These are phyloP conservation scores for bread wheat (Triticum aestivum) DNA, from an alignment of 176 grass and related monocot genomes.

Conservation along the genomic window DNA sequence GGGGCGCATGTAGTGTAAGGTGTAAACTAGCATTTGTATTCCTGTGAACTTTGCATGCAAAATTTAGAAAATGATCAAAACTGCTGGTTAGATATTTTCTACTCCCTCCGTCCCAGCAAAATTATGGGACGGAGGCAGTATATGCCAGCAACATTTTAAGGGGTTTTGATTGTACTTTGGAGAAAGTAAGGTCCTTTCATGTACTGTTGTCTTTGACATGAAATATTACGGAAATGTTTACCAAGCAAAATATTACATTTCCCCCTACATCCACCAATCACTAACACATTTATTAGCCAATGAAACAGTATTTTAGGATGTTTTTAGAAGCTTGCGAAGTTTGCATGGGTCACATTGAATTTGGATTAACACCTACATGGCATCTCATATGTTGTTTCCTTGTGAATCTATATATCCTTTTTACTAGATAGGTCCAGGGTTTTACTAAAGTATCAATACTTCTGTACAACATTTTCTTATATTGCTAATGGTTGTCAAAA, in stretches of 20 bases:
- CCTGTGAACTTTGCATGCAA: neutral
- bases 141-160: neutral
- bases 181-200: neutral
- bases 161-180: neutral
- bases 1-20: neutral
- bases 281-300: neutral
- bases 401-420: neutral
- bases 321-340: neutral
- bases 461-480: neutral
- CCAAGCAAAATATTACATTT: neutral
- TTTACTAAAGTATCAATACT: neutral
- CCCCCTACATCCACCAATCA: neutral
- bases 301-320: neutral
- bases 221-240: neutral
- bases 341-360: neutral
- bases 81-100: neutral
- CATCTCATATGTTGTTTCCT: neutral
- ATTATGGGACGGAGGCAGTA: no score
- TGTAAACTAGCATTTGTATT: neutral
- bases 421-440: conserved; percentile 20
- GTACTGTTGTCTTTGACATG: neutral
- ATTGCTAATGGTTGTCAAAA: conserved; percentile 7
- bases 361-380: neutral
- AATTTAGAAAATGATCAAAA: neutral
- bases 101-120: no score